phyloP scores from a whole-genome alignment of 2,329 filamentous ascomycete genomes.

The Aspergillus novofumigatus region DNA sequence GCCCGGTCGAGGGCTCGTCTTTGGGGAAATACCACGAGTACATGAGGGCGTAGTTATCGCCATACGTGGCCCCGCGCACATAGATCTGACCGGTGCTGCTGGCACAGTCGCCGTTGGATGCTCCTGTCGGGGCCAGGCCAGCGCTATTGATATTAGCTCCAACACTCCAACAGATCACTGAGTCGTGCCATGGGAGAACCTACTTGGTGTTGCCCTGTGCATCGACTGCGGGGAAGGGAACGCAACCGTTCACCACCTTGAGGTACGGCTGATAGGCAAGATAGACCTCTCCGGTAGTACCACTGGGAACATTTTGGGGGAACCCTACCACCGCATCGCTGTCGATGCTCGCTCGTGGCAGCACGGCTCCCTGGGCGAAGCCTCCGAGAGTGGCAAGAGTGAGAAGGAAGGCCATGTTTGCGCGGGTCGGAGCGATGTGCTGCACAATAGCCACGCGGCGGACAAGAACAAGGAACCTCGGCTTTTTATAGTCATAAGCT shows the following conservation, averaged over 20 bases:
- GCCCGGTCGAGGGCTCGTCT: conserved; percentile 40
- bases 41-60: conserved; percentile 46
- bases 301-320: conserved; percentile 48
- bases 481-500: background rate
- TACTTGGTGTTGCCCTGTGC: conserved; percentile 55
- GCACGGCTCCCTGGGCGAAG: conserved; percentile 2
- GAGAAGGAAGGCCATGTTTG: conserved; percentile 1
- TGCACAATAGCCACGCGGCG: background rate
- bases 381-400: background rate
- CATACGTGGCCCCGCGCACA: conserved; percentile 41
- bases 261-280: conserved; percentile 55
- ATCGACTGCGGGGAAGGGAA: conserved; percentile 61
- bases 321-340: conserved; percentile 52
- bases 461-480: background rate
- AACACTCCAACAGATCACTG: background rate
- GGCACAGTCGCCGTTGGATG: conserved; percentile 37
- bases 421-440: background rate
- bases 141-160: conserved; percentile 28
- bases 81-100: conserved; percentile 51
- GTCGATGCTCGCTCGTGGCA: conserved; percentile 40
- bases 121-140: conserved; percentile 42
- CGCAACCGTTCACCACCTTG: conserved; percentile 56
- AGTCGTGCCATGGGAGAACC: conserved; percentile 9
- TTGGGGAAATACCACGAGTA: conserved; percentile 53
- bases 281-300: conserved; percentile 46